phyloP scores from a whole-genome alignment of 2,329 filamentous ascomycete species.

The Graphium sp. region DNA sequence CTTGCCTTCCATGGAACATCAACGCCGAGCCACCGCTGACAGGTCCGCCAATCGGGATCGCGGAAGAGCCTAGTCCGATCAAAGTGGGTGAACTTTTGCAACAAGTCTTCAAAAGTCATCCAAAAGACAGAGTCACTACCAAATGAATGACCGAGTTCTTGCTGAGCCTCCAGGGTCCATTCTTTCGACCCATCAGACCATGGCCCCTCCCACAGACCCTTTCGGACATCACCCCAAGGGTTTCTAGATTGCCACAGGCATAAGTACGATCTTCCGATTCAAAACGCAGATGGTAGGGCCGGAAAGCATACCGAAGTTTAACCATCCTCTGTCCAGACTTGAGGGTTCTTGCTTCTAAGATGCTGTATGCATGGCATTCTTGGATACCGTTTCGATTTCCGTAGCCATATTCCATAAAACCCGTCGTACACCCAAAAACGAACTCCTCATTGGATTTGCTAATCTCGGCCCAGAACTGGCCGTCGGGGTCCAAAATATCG shows the following conservation, averaged over 20 bases:
- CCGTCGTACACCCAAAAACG: constrained; percentile 43
- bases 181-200: constrained; percentile 45
- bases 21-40: constrained; percentile 43
- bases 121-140: constrained; percentile 47
- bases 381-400: constrained; percentile 38
- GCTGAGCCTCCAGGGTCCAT: constrained; percentile 39
- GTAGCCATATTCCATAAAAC: constrained; percentile 22
- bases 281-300: neutral
- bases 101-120: constrained; percentile 45
- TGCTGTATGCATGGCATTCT: constrained; percentile 42
- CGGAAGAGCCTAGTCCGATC: constrained; percentile 46
- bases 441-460: constrained; percentile 67
- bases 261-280: neutral
- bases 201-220: constrained; percentile 38
- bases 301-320: constrained; percentile 23
- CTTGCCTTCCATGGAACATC: constrained; percentile 45
- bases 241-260: constrained; percentile 24
- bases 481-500: constrained; percentile 45
- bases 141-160: constrained; percentile 40
- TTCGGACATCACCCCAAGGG: constrained; percentile 33
- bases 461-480: constrained; percentile 65
- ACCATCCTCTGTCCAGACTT: constrained; percentile 35
- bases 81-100: constrained; percentile 44
- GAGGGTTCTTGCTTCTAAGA: constrained; percentile 17
- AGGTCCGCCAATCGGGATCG: constrained; percentile 38